Evolutionary conservation across 192 early-diverging fungal species (phyloP).

Genomic region (Umbelopsis isabellina): DNA sequence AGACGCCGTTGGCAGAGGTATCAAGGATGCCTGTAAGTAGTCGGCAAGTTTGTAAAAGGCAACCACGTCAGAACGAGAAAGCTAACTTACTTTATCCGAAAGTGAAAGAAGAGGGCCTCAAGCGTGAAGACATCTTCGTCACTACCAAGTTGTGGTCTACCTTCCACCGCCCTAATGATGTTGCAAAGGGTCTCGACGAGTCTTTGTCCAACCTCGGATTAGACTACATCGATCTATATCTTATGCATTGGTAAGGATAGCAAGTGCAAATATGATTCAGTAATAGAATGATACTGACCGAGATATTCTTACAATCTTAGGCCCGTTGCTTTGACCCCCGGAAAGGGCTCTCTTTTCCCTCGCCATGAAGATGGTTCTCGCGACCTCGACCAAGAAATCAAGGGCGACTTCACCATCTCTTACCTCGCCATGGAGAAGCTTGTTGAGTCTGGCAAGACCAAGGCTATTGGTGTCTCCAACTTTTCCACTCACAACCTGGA

Average conservation of each 20-base stretch:
- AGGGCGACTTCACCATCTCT: constrained; percentile 69
- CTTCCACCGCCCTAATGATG: constrained; percentile 57
- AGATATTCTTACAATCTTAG: neutral
- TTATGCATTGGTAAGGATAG: constrained; percentile 44
- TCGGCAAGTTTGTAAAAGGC: neutral
- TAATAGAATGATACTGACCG: too few relatives aligned
- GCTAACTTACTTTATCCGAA: neutral
- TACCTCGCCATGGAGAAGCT: constrained; percentile 86
- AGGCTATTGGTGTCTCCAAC: constrained; percentile 89
- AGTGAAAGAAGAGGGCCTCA: constrained; percentile 41
- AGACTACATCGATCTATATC: constrained; percentile 83
- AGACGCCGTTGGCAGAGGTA: constrained; percentile 73
- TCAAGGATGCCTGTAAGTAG: constrained; percentile 49
- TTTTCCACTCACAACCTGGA: constrained; percentile 65
- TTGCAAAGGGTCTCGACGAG: constrained; percentile 60
- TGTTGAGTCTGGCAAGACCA: constrained; percentile 68
- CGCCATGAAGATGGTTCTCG: constrained; percentile 38
- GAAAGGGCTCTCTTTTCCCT: constrained; percentile 29
- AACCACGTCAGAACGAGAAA: neutral
- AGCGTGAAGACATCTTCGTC: constrained; percentile 76
- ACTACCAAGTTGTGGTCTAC: constrained; percentile 71
- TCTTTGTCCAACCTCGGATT: constrained; percentile 73
- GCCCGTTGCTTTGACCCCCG: constrained; percentile 40
- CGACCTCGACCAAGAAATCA: constrained; percentile 32
- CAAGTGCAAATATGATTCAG: neutral